phyloP scores from a whole-genome alignment of 2,329 filamentous ascomycete species.

The Endothia cerciana region DNA sequence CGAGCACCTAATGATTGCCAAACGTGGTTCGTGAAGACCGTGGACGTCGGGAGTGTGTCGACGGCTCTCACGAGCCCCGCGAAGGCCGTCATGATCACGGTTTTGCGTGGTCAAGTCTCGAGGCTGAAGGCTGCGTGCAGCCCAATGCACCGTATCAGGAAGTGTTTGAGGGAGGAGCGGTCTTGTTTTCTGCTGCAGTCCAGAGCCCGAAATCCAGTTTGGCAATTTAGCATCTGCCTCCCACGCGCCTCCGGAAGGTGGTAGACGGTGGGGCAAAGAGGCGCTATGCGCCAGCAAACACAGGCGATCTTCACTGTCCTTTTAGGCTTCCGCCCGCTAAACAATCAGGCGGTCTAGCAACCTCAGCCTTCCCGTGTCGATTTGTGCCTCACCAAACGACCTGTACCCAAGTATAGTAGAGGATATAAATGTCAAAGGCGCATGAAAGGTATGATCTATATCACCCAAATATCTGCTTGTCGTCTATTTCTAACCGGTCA shows the following conservation, averaged over 20 bases:
- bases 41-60: neutral
- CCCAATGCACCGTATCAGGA: neutral
- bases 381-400: neutral
- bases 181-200: neutral
- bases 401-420: neutral
- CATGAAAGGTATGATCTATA: neutral
- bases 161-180: neutral
- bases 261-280: neutral
- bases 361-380: neutral
- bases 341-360: neutral
- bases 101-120: neutral
- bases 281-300: neutral
- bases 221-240: neutral
- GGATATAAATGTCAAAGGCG: neutral
- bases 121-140: neutral
- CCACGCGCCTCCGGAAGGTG: neutral
- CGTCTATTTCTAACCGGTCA: neutral
- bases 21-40: slow-evolving; percentile 13
- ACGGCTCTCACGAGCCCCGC: slow-evolving; percentile 7
- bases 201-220: neutral
- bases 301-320: neutral
- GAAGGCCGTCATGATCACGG: slow-evolving; percentile 18
- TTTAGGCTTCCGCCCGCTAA: neutral
- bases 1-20: slow-evolving; percentile 21
- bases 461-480: neutral